Evolutionary conservation across 768 basidiomycete species (phyloP), one percentile per base, ranked within the genome.

Genomic region (Russula dissimulans): DNA sequence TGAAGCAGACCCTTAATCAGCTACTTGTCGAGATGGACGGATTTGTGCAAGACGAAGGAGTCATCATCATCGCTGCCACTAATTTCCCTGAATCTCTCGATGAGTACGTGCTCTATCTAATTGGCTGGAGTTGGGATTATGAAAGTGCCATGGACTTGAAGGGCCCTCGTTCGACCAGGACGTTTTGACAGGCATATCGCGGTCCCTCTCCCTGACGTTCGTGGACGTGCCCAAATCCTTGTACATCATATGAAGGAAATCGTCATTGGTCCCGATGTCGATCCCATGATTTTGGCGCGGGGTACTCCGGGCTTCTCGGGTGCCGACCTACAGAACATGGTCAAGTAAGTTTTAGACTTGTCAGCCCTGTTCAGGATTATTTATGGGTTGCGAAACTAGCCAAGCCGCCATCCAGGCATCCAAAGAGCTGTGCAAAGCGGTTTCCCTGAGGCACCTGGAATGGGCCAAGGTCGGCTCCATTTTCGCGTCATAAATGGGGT

Each of bases 11-110:
- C 0, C 78, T 99, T 48, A 99, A 99, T 68, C 95, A 98, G 73
- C 80, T 99, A 15, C 80, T 99, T 53, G 91, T 95, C 43, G 97
- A 99, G 72, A 87, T 98, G 81, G 97, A 99, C 68, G 97, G 97
- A 3, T 99, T 99, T 77, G 78, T 87, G 70, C 91, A 94, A 70
- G 83, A 79, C 32, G 93, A 98, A 72, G 95, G 94, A 31, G 84
- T 99, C 65, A 93, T 98, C 60, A 89, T 97, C 62, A 91, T 97
- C 59, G 95, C 90, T 36, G 91, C 88, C n/a, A 99, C 97, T 54
- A 99, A 99, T 73, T 97, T 98, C 72, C 95, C 95, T 1, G 85
- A 97, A 69, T 87, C 87, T 55, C 77, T 99, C 62, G 97, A 99
- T 71, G 85, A 83, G 90, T 91, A 63, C 70, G 86, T 78, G 44